Percentiles rank a stretch among this genome's conserved stretches.
phyloP scores from a whole-genome alignment of 164 flowering plant genomes.

The Aristolochia contorta region DNA sequence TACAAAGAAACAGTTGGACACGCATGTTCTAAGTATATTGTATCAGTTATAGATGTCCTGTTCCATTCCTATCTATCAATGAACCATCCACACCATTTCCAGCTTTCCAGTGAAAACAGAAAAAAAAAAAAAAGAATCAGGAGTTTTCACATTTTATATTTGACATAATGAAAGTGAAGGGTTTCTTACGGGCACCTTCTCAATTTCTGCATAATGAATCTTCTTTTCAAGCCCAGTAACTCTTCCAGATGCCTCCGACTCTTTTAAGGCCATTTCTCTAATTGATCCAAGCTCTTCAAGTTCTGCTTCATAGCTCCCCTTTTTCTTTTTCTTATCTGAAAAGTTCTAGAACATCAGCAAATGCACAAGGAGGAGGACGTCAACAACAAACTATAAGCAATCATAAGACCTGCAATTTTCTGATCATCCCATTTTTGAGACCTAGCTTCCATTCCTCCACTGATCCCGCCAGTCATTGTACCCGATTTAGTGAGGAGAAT shows the following conservation, averaged over 20 bases:
- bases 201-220: constrained; percentile 85
- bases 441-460: constrained; percentile 99
- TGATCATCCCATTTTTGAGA: constrained; percentile 96
- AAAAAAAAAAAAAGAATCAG: neutral
- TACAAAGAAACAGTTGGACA: no score
- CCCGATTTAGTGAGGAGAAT: constrained; percentile 87
- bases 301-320: constrained; percentile 61
- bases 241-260: constrained; percentile 80
- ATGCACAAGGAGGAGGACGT: neutral
- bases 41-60: no score
- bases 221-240: constrained; percentile 94
- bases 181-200: constrained; percentile 43
- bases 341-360: neutral
- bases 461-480: constrained; percentile 99
- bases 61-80: no score
- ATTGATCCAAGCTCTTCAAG: constrained; percentile 79
- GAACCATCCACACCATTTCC: no score
- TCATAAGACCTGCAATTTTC: constrained; percentile 63
- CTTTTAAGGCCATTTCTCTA: constrained; percentile 83
- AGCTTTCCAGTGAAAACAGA: neutral
- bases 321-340: constrained; percentile 62
- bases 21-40: no score
- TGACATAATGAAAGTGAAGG: no score
- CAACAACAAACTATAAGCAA: neutral
- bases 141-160: no score